Conservation (phyloP, 2,329 filamentous ascomycete species). For the Paecilomyces niveus region DNA sequence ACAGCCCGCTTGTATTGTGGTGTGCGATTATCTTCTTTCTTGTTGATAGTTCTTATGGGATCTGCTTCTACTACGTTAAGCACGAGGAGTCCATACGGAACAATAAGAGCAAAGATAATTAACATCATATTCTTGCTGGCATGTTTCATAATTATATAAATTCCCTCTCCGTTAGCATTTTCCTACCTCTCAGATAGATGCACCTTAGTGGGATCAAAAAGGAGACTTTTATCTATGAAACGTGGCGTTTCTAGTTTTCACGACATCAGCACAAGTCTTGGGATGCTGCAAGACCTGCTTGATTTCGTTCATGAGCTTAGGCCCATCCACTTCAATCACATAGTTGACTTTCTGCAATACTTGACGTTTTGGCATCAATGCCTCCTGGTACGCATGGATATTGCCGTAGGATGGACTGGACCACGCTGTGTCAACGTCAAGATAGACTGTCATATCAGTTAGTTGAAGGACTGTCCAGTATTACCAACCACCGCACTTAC, state of each 20-base stretch:
- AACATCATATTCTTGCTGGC: neutral
- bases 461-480: neutral
- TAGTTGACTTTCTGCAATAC: conserved; percentile 32
- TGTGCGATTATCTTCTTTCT: neutral
- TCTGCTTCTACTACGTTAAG: neutral
- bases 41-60: neutral
- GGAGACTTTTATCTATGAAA: neutral
- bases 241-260: neutral
- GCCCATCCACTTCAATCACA: conserved; percentile 31
- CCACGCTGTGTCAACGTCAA: conserved; percentile 38
- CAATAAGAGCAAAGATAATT: neutral
- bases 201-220: neutral
- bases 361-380: conserved; percentile 29
- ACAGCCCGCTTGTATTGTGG: neutral
- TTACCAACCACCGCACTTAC: conserved; percentile 10
- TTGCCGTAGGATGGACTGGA: conserved; percentile 36
- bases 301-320: conserved; percentile 27
- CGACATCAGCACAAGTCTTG: conserved; percentile 7
- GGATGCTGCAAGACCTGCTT: conserved; percentile 27
- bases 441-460: conserved; percentile 22
- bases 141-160: neutral
- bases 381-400: conserved; percentile 37
- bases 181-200: neutral
- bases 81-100: neutral
- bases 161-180: neutral